Conservation (phyloP, 192 early-diverging fungal species). For the Kickxella alabastrina region DNA sequence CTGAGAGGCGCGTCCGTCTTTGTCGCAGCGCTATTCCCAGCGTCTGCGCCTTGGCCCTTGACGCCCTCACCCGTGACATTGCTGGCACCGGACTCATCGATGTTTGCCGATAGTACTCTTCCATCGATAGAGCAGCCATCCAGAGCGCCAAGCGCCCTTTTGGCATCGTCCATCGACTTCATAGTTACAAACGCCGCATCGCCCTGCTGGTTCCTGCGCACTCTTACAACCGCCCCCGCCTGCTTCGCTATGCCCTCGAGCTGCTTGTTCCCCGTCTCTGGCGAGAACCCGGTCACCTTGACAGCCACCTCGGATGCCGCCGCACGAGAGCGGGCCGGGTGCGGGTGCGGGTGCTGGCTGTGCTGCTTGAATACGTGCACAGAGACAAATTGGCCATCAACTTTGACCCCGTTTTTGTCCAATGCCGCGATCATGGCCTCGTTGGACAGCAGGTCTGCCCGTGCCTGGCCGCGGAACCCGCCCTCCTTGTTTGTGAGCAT, state of each 20-base stretch:
- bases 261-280: conserved; percentile 31
- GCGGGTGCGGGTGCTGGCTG: conserved; percentile 1
- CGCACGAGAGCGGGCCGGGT: not conserved
- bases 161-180: conserved; percentile 19
- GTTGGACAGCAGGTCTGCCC: conserved; percentile 4
- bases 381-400: conserved; percentile 17
- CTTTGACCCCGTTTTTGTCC: conserved; percentile 31
- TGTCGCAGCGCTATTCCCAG: no score
- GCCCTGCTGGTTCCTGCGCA: conserved; percentile 26
- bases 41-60: not conserved
- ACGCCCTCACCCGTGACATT: not conserved
- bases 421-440: conserved; percentile 26
- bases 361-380: conserved; percentile 30
- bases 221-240: conserved; percentile 18
- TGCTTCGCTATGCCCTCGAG: conserved; percentile 25
- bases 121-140: conserved; percentile 21
- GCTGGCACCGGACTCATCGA: not conserved
- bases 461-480: conserved; percentile 29
- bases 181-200: conserved; percentile 26
- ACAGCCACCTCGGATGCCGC: conserved; percentile 5
- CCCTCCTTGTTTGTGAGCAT: conserved; percentile 27
- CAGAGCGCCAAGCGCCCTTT: conserved; percentile 6
- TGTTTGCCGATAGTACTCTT: not conserved
- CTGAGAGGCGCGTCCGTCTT: not conserved
- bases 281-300: conserved; percentile 32